Conservation (phyloP, 495 filamentous ascomycete species). For the Usnea hakonensis region DNA sequence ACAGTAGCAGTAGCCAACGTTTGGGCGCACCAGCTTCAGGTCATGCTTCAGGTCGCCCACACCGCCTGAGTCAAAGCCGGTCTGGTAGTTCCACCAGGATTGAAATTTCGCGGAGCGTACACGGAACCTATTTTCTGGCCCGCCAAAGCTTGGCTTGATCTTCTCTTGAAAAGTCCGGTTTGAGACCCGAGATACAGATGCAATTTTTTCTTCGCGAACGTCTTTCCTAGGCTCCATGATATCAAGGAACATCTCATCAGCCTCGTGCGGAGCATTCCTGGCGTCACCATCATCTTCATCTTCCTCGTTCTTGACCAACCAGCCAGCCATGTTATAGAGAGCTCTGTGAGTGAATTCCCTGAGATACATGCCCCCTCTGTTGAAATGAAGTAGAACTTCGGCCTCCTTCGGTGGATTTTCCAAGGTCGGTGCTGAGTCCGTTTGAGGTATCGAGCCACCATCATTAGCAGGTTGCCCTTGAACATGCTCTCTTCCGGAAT, state of each 20-base stretch:
- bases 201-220: not conserved
- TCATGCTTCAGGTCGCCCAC: not conserved
- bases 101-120: not conserved
- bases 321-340: not conserved
- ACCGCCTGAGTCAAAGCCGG: not conserved
- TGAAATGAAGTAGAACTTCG: constrained; percentile 6
- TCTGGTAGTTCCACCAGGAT: not conserved
- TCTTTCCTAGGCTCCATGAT: not conserved
- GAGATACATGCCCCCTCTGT: constrained; percentile 8
- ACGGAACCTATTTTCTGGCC: not conserved
- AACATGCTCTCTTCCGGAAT: not conserved
- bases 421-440: not conserved
- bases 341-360: not conserved
- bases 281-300: not conserved
- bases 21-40: not conserved
- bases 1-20: constrained; percentile 1
- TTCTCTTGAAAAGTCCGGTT: not conserved
- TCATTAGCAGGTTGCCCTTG: not conserved
- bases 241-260: not conserved
- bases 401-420: not conserved
- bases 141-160: not conserved
- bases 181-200: not conserved
- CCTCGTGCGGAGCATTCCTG: too few species aligned
- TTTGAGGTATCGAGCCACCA: not conserved
- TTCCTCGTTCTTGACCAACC: constrained; percentile 3